Base-by-base conservation (phyloP, 129 eudicot genomes). In the Arctium minus region DNA sequence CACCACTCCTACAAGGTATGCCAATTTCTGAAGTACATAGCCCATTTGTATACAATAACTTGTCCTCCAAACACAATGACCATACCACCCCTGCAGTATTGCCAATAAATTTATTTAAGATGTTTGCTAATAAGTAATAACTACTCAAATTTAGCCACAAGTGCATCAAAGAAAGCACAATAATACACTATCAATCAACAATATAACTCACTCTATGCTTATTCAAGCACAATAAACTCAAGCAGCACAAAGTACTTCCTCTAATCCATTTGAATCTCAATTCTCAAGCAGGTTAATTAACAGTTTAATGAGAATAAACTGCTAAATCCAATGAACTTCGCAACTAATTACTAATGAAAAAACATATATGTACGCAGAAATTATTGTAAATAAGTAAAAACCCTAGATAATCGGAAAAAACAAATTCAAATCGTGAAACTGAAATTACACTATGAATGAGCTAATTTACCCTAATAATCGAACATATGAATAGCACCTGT, bases 31-130 rank as follows among this genome's bases (percentile, higher is more conserved):
- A 74, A 40, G 8, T 85, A 84, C 85, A 56, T 68, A 30, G 77
- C 78, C 81, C 90, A 88, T 88, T 15, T 78, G 56, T 73, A 38
- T 30, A 13, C 40, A 81, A 18, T 56, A 53, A 33, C 74, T 69
- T 42, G 72, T 36, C 42, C 75, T 48, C 56, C 70, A 80, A 85
- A 56, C 70, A 53, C 29, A 8, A 12, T 7, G 69, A 62, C 75
- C 72, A 78, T 60, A 73, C 65, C 70, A 74, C 5, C 44, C 81
- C 87, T 85, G 87, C 81, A 76, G 74, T 73, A 39, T 82, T 44
- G 11, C 33, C 70, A 73, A 48, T 27, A 70, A 76, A 74, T 9
- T 74, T 22, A 3, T 22, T 4, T 40, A 42, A 79, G 73, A 65
- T 29, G 44, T 31, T 8, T 80, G 13, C 8, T 68, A 8, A 18